Evolutionary conservation across 768 basidiomycete species (phyloP).

Genomic region (Wakefieldia striispora): DNA sequence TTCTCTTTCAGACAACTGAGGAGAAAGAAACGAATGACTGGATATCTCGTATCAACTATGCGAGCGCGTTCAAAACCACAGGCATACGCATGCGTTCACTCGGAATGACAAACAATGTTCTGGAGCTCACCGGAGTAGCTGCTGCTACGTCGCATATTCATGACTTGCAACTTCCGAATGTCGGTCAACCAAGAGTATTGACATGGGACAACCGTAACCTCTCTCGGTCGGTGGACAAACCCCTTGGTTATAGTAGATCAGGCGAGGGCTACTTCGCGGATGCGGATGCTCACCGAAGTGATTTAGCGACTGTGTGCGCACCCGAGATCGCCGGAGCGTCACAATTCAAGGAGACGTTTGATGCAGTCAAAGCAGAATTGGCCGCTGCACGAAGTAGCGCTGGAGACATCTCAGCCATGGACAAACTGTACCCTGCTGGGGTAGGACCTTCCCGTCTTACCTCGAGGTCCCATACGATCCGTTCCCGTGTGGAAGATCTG

Average conservation of each 20-base stretch:
- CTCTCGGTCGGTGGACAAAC: constrained; percentile 37
- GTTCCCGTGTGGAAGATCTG: constrained; percentile 62
- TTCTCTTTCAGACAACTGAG: constrained; percentile 71
- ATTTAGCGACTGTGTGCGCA: constrained; percentile 36
- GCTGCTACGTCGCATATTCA: constrained; percentile 83
- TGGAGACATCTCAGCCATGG: constrained; percentile 20
- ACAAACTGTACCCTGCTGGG: constrained; percentile 18
- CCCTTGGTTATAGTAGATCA: constrained; percentile 23
- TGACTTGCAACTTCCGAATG: constrained; percentile 48
- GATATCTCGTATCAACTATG: constrained; percentile 92
- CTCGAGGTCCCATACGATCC: constrained; percentile 56
- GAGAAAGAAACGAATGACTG: constrained; percentile 82
- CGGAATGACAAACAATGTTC: constrained; percentile 65
- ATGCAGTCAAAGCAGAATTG: constrained; percentile 82
- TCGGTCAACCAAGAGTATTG: constrained; percentile 23
- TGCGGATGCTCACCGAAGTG: constrained; percentile 19
- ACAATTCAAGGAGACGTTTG: constrained; percentile 79
- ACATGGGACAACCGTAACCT: constrained; percentile 45
- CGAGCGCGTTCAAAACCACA: constrained; percentile 84
- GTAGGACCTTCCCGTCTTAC: constrained; percentile 28
- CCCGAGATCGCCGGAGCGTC: constrained; percentile 60
- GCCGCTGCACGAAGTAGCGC: constrained; percentile 48
- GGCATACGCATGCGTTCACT: constrained; percentile 78
- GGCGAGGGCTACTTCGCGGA: constrained; percentile 30
- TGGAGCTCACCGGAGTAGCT: constrained; percentile 78